Evolutionary conservation across 257 asterid genomes (phyloP), one percentile per base, ranked within the genome.

Genomic region (Petunia axillaris): DNA sequence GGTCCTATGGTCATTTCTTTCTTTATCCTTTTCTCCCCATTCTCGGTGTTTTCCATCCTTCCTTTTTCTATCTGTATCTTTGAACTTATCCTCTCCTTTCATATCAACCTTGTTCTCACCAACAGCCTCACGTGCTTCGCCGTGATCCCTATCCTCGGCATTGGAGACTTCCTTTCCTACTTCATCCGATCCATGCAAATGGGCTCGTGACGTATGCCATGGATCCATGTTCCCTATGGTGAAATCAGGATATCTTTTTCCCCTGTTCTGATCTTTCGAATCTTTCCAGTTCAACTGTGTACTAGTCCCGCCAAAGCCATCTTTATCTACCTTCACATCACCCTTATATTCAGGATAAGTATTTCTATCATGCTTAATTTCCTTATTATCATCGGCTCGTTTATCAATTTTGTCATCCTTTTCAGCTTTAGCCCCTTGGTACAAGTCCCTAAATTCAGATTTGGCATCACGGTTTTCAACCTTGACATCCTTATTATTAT

Each of bases 11-110:
- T 93, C 98, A 85, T 71, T 89, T 88, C 93, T 90, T 63, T 93
- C 98, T 90, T 89, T 94, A 79, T 94, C 98, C 87, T 89, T 89
- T 79, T 94, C 98, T 62, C 93, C 98, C 97, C 94, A 91, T 85
- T 25, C 25, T 25, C 25, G 25, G 25, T 25, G 25, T 25, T 92
- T 95, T 81, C 87, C 90, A 81, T 95, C 99, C 88, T 93, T 95
- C 90, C 94, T 89, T 86, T 92, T 93, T 82, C 95, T 88, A 74
- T 95, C 99, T 88, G 86, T 95, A 40, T 93, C 97, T 84, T 90
- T 93, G 82, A 86, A 87, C 78, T 91, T 95, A 71, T 95, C 97
- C 40, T 93, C 98, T 70, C 88, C 98, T 88, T 87, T 93, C 80
- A 84, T 43, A 79, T 93, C 98, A 79, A 90, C 89, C 86, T 88